A percentile compares a stretch with the other conserved stretches of the same genome.
These are phyloP conservation scores for Cystofilobasidium macerans DNA, from an alignment of 768 basidiomycete genomes.

Conservation along the genomic window DNA sequence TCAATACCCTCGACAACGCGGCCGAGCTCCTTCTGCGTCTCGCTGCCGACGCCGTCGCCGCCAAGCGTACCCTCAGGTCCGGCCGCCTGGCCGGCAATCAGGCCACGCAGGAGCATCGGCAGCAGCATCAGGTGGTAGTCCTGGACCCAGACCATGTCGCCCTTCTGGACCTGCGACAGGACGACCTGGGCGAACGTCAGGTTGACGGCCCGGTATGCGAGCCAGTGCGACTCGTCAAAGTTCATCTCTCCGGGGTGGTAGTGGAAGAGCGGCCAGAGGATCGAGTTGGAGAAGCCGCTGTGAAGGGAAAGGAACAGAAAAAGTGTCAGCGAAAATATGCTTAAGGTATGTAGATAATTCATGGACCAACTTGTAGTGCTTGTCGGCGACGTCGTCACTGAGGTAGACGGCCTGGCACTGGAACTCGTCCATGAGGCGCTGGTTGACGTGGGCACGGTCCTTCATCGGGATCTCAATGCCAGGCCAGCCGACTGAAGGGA, in stretches of 20 bases:
- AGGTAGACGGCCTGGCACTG: slow-evolving; percentile 97
- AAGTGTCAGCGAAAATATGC: neutral
- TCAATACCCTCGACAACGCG: slow-evolving; percentile 22
- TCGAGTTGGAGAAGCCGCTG: slow-evolving; percentile 98
- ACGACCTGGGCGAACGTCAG: slow-evolving; percentile 86
- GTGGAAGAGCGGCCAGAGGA: slow-evolving; percentile 98
- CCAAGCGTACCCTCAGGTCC: slow-evolving; percentile 33
- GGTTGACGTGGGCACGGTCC: slow-evolving; percentile 83
- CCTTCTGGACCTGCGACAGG: slow-evolving; percentile 61
- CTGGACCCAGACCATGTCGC: slow-evolving; percentile 98
- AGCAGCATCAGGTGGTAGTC: slow-evolving; percentile 97
- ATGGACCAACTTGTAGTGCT: slow-evolving; percentile 50
- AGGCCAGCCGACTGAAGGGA: slow-evolving; percentile 26
- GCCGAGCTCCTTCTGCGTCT: slow-evolving; percentile 21
- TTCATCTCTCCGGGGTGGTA: slow-evolving; percentile 99
- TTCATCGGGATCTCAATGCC: slow-evolving; percentile 82
- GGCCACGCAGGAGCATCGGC: slow-evolving; percentile 81
- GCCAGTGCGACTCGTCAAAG: slow-evolving; percentile 98
- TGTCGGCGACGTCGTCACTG: slow-evolving; percentile 94
- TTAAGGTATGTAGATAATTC: neutral
- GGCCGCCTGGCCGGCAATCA: slow-evolving; percentile 45
- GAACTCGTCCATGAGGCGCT: slow-evolving; percentile 84
- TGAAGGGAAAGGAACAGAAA: slow-evolving; percentile 31
- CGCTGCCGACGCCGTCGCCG: slow-evolving; percentile 6
- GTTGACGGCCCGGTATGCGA: slow-evolving; percentile 93